Conservation (phyloP, 2,329 filamentous ascomycete species). For the Colletotrichum tamarilloi region DNA sequence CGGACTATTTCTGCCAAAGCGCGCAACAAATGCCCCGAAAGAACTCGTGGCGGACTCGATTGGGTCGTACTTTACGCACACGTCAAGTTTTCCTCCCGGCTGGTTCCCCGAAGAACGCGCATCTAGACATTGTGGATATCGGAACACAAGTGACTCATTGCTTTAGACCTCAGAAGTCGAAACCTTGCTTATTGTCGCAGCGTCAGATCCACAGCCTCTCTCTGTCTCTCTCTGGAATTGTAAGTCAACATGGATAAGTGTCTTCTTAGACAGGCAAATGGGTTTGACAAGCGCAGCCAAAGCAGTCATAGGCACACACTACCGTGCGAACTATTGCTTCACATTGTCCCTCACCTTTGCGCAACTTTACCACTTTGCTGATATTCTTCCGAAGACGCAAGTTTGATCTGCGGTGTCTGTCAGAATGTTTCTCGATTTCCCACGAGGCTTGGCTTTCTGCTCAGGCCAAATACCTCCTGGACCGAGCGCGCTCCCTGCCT, state of each 20-base stretch:
- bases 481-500: neutral
- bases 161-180: neutral
- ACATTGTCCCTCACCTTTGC: neutral
- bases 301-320: neutral
- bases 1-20: neutral
- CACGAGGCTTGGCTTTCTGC: constrained; percentile 19
- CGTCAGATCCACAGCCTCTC: neutral
- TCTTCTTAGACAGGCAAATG: neutral
- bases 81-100: neutral
- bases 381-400: neutral
- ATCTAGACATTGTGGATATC: neutral
- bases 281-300: neutral
- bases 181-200: neutral
- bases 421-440: constrained; percentile 10
- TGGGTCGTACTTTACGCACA: neutral
- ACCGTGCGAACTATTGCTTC: neutral
- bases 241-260: neutral
- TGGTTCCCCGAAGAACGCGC: neutral
- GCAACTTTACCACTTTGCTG: neutral
- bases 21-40: neutral
- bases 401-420: constrained; percentile 3
- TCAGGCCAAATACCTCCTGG: neutral
- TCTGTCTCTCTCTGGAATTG: neutral
- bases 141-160: neutral
- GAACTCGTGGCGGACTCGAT: neutral